Evolutionary conservation across 225 moss, liverwort and hornwort genomes (phyloP), one percentile per base, ranked within the genome.

Genomic region (Polytrichum formosum): DNA sequence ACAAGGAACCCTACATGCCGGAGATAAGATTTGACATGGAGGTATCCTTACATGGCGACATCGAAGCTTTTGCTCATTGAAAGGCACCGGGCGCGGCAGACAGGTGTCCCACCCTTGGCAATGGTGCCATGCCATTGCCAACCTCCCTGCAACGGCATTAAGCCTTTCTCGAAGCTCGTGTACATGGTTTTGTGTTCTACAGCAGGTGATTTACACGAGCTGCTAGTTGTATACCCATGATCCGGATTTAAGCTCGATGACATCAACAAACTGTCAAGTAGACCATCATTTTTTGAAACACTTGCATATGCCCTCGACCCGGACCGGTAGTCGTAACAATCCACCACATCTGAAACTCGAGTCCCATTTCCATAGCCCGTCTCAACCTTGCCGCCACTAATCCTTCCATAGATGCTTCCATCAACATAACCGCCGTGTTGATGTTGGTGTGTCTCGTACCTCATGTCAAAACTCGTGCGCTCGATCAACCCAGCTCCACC

Each of bases 91-190:
- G 88, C 88, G 28, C 85, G 77, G 64, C 88, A 89, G 5, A 89
- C 85, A 28, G 88, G 88, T 56, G 88, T 89, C 53, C 88, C 88
- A 33, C 85, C 85, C 53, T 89, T 89, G 5, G 88, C 88, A 73
- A 89, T 89, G 31, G 85, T 89, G n/a, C 88, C 88, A 68, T 89
- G 88, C 88, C 88, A 89, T 61, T 80, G 68, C 88, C 88, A 85
- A 46, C 88, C 77, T 54, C 85, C 88, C 4, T 46, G 46, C 46
- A 46, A 46, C 46, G 28, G 59, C 35, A 53, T n/a, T 16, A 46
- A 46, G 4, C 46, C 46, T 3, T 46, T 46, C 46, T 46, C 46
- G 46, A 46, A 46, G 46, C 46, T 46, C 1, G 46, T 46, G 46
- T 16, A 46, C 46, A 46, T 46, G 13, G 46, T 46, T 16, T 2